These are phyloP conservation scores for Aspergillus wentii DNA, from an alignment of 495 filamentous ascomycete species.

Conservation along the genomic window DNA sequence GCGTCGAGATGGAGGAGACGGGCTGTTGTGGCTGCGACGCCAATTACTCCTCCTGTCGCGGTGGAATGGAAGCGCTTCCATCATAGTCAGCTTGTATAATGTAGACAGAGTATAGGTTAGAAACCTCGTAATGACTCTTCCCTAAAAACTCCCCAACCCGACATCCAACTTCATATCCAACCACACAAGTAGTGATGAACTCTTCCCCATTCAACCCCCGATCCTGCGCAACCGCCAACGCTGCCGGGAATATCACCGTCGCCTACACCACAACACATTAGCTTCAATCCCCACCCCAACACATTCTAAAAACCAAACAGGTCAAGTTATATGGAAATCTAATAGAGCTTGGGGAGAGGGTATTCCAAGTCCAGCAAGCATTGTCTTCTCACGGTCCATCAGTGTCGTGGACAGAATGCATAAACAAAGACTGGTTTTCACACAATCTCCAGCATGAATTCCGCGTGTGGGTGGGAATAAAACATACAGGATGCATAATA, in stretches of 20 bases:
- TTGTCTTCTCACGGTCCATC: no score
- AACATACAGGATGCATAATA: slow-evolving; percentile 32
- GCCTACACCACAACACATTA: no score
- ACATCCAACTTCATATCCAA: slow-evolving; percentile 32
- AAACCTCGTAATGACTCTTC: slow-evolving; percentile 31
- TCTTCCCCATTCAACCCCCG: slow-evolving; percentile 23
- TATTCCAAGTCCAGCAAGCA: no score
- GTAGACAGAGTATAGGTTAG: no score
- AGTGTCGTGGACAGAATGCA: no score
- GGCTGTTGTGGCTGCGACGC: slow-evolving; percentile 25
- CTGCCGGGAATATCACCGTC: slow-evolving; percentile 30
- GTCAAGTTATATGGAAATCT: no score
- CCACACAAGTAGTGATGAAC: slow-evolving; percentile 30
- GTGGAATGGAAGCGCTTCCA: slow-evolving; percentile 31
- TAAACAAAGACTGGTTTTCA: no score
- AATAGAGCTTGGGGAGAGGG: no score
- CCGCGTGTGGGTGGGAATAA: background rate
- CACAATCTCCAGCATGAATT: no score
- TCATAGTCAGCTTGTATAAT: no score
- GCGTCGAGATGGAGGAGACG: slow-evolving; percentile 20
- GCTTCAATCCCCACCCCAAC: no score
- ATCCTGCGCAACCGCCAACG: slow-evolving; percentile 30
- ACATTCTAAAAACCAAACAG: no score
- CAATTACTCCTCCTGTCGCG: slow-evolving; percentile 28
- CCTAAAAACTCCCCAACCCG: slow-evolving; percentile 29